phyloP scores from a whole-genome alignment of 805 yeast species.

The Saccharomycopsis oosterbeekiorum region DNA sequence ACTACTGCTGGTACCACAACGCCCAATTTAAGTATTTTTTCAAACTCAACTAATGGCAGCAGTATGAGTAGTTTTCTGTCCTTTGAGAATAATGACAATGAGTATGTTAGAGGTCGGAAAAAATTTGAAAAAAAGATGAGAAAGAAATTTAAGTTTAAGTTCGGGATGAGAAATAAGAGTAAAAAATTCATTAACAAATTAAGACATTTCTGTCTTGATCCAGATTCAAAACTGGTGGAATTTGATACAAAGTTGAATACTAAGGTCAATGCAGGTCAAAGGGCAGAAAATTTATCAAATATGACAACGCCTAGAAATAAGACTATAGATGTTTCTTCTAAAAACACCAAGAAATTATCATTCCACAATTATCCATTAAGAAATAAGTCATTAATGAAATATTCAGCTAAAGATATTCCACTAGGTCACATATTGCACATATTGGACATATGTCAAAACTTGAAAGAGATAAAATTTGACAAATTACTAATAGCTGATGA shows the following conservation, averaged over 20 bases:
- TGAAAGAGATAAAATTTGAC: conserved; percentile 47
- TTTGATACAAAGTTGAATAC: neutral
- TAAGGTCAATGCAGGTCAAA: neutral
- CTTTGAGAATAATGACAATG: neutral
- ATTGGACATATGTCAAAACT: conserved; percentile 54
- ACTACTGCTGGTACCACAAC: neutral
- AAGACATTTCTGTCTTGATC: neutral
- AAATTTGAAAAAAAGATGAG: neutral
- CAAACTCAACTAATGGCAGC: neutral
- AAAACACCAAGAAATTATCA: neutral
- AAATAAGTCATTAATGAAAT: conserved; percentile 50
- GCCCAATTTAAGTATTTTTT: neutral
- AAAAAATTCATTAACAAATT: neutral
- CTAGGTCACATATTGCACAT: conserved; percentile 65
- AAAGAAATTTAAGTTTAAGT: neutral
- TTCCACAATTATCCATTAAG: conserved; percentile 45
- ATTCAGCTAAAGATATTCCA: conserved; percentile 71
- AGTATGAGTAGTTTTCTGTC: neutral
- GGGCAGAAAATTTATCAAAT: neutral
- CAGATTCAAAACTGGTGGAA: neutral
- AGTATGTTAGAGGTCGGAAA: neutral
- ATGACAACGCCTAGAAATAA: neutral
- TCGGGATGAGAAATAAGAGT: neutral
- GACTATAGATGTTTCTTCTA: neutral
- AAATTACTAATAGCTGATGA: conserved; percentile 57